Conservation (phyloP, 139 green algal genomes). For the Chlamydomonas incerta region DNA sequence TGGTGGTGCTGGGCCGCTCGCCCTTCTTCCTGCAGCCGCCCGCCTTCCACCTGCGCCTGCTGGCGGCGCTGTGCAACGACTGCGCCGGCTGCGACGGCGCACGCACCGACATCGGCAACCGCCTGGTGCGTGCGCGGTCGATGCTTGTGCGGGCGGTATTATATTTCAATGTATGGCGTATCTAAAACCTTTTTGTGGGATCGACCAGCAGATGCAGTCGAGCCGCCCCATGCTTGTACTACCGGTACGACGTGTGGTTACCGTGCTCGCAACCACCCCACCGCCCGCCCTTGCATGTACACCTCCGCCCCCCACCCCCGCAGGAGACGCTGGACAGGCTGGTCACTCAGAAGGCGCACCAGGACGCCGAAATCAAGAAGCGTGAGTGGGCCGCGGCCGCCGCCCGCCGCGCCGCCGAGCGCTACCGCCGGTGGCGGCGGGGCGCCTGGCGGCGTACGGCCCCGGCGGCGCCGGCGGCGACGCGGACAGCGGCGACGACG, state of each 20-base stretch:
- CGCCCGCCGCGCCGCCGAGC: constrained; percentile 38
- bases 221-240: too few relatives aligned
- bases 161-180: too few relatives aligned
- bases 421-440: constrained; percentile 17
- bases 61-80: constrained; percentile 61
- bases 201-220: too few relatives aligned
- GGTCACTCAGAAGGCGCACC: constrained; percentile 53
- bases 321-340: constrained; percentile 49
- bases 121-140: too few relatives aligned
- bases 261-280: too few relatives aligned
- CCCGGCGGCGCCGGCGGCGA: background rate
- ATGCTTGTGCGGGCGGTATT: too few relatives aligned
- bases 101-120: constrained; percentile 46
- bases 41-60: constrained; percentile 60
- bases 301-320: too few relatives aligned
- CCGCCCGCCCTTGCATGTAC: too few relatives aligned
- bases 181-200: too few relatives aligned
- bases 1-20: constrained; percentile 26
- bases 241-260: too few relatives aligned
- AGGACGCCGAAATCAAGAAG: constrained; percentile 56
- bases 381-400: constrained; percentile 43
- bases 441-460: background rate
- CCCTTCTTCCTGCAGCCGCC: constrained; percentile 34
- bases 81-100: constrained; percentile 47
- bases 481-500: background rate